A percentile compares a stretch with the other conserved stretches of the same genome.
Conservation (phyloP, 2,329 filamentous ascomycete species). For the Microsporum canis region DNA sequence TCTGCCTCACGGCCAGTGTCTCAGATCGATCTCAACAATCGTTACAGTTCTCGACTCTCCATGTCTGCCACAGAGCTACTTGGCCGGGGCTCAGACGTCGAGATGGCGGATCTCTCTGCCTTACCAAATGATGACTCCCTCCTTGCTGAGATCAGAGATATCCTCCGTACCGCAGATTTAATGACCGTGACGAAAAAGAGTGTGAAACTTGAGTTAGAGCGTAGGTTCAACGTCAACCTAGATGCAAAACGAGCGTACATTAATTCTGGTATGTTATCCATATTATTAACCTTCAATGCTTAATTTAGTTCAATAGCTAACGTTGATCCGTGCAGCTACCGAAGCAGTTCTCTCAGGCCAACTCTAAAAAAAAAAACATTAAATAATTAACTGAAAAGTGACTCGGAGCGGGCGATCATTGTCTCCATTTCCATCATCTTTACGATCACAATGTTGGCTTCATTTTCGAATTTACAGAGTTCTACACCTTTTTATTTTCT, state of each 20-base stretch:
- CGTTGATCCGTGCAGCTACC: constrained; percentile 43
- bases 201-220: constrained; percentile 86
- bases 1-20: constrained; percentile 51
- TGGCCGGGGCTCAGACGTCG: constrained; percentile 49
- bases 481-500: neutral
- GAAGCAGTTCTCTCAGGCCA: constrained; percentile 70
- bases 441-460: neutral
- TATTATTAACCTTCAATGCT: neutral
- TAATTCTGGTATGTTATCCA: constrained; percentile 60
- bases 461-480: neutral
- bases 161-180: constrained; percentile 78
- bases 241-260: constrained; percentile 89
- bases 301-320: neutral
- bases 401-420: neutral
- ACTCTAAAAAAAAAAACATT: constrained; percentile 36
- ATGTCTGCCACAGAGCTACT: constrained; percentile 57
- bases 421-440: neutral
- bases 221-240: constrained; percentile 73
- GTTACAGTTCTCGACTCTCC: constrained; percentile 59
- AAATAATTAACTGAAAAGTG: neutral
- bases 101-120: constrained; percentile 61
- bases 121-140: constrained; percentile 83
- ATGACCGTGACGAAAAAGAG: constrained; percentile 99
- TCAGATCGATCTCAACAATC: constrained; percentile 45
- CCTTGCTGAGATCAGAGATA: constrained; percentile 86